Conservation (phyloP, 1,284 basidiomycete genomes). For the Rhodotorula sp. region DNA sequence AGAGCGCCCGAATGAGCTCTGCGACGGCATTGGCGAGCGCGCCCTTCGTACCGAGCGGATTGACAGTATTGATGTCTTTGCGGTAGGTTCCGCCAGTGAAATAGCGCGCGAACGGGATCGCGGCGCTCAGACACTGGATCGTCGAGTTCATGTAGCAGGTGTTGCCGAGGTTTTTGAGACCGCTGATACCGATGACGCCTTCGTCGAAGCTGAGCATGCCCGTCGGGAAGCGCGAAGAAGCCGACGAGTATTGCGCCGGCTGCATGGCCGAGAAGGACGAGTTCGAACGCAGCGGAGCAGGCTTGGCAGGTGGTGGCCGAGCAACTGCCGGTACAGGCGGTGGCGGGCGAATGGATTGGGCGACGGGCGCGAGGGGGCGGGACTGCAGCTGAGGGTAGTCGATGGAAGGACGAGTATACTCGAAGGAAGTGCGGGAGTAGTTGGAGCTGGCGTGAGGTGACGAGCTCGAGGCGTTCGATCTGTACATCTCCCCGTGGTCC, state of each 20-base stretch:
- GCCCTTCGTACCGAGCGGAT: slow-evolving; percentile 86
- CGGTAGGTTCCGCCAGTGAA: slow-evolving; percentile 87
- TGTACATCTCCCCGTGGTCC: slow-evolving; percentile 66
- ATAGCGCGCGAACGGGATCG: slow-evolving; percentile 83
- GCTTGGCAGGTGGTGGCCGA: slow-evolving; percentile 26
- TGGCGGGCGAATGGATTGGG: slow-evolving; percentile 65
- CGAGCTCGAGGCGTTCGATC: slow-evolving; percentile 64
- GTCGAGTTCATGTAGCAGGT: slow-evolving; percentile 99
- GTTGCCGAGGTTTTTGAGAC: slow-evolving; percentile 94
- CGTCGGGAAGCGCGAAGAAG: slow-evolving; percentile 61
- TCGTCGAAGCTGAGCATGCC: slow-evolving; percentile 39
- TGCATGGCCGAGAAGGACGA: slow-evolving; percentile 33
- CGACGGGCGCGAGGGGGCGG: slow-evolving; percentile 70
- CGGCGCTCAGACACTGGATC: slow-evolving; percentile 90
- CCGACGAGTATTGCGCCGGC: slow-evolving; percentile 45
- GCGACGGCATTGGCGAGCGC: slow-evolving; percentile 79
- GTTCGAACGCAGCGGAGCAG: slow-evolving; percentile 38
- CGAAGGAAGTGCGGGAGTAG: slow-evolving; percentile 4
- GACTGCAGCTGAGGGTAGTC: slow-evolving; percentile 76
- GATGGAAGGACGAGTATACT: slow-evolving; percentile 57
- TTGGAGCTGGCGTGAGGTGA: slow-evolving; percentile 48
- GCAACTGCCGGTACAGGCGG: slow-evolving; percentile 17
- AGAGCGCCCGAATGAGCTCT: slow-evolving; percentile 77
- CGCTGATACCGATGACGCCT: slow-evolving; percentile 66
- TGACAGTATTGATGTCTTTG: slow-evolving; percentile 79